Evolutionary conservation across 192 early-diverging fungal genomes (phyloP).

Genomic region (Coemansia javaensis): DNA sequence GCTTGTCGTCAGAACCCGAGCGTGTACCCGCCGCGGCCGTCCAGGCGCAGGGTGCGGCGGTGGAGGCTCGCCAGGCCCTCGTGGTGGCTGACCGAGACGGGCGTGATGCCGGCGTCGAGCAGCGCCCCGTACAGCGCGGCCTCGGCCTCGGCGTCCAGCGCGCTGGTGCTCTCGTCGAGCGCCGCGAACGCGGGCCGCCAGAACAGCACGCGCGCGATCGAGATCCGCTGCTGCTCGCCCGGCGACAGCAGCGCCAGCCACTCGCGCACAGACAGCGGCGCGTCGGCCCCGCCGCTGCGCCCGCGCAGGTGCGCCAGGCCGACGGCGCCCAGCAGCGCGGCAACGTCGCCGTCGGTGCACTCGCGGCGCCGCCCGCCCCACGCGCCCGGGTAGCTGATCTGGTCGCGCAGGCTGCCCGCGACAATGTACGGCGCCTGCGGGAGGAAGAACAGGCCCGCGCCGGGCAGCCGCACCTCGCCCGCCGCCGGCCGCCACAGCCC

Average conservation of each 20-base stretch:
- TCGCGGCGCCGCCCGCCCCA: conserved; percentile 12
- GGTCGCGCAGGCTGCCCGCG: conserved; percentile 60
- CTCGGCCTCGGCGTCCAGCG: conserved; percentile 57
- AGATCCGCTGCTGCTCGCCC: conserved; percentile 70
- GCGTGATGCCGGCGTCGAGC: conserved; percentile 66
- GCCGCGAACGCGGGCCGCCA: conserved; percentile 71
- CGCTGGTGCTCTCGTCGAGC: conserved; percentile 66
- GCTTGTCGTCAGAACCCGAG: conserved; percentile 2
- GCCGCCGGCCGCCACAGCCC: conserved; percentile 63
- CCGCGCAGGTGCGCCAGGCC: conserved; percentile 20
- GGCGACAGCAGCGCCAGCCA: conserved; percentile 71
- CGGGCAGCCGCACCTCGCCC: conserved; percentile 49
- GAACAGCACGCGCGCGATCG: conserved; percentile 65
- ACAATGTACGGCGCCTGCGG: conserved; percentile 65
- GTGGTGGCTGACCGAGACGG: conserved; percentile 89
- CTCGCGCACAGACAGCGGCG: conserved; percentile 18
- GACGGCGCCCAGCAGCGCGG: conserved; percentile 10
- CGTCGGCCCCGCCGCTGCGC: conserved; percentile 15
- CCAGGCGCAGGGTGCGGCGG: conserved; percentile 30
- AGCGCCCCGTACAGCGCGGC: conserved; percentile 55
- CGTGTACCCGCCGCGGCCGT: conserved; percentile 30
- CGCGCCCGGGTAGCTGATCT: conserved; percentile 57
- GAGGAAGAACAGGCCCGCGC: conserved; percentile 56
- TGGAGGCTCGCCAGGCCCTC: conserved; percentile 53
- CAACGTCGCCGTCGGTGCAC: conserved; percentile 29